Percentiles rank a stretch among this genome's conserved stretches.
Conservation (phyloP, 805 yeast genomes). For the Blastobotrys attinorum region DNA sequence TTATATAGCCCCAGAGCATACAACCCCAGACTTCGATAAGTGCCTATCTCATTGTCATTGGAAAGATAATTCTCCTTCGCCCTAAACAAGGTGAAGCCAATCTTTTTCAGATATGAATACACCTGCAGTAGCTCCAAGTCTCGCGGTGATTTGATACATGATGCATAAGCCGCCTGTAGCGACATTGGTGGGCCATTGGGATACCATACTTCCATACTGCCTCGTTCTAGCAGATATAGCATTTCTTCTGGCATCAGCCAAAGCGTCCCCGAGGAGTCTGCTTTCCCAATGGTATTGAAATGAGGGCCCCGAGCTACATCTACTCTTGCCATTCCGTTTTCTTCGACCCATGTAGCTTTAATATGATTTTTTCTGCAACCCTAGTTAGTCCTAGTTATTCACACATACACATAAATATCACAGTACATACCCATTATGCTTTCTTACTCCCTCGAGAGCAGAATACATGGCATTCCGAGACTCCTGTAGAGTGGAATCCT, state of each 20-base stretch:
- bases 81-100: conserved; percentile 61
- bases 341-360: conserved; percentile 41
- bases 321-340: conserved; percentile 31
- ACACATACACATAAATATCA: conserved; percentile 4
- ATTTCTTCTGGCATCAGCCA: conserved; percentile 61
- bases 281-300: conserved; percentile 62
- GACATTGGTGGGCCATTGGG: conserved; percentile 38
- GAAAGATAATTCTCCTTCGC: conserved; percentile 2
- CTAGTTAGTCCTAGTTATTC: background rate
- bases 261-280: conserved; percentile 40
- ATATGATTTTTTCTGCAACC: conserved; percentile 37
- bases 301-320: conserved; percentile 61
- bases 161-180: conserved; percentile 55
- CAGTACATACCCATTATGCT: conserved; percentile 20
- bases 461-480: conserved; percentile 66
- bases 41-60: background rate
- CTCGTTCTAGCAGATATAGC: conserved; percentile 74
- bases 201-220: conserved; percentile 39
- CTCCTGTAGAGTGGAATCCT: conserved; percentile 38
- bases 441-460: conserved; percentile 40
- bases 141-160: conserved; percentile 36
- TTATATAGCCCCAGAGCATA: too few relatives aligned
- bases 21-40: background rate
- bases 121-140: conserved; percentile 53
- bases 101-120: conserved; percentile 64